These are phyloP conservation scores for Calycina herbarum DNA, from an alignment of 2,329 filamentous ascomycete genomes.

Conservation along the genomic window DNA sequence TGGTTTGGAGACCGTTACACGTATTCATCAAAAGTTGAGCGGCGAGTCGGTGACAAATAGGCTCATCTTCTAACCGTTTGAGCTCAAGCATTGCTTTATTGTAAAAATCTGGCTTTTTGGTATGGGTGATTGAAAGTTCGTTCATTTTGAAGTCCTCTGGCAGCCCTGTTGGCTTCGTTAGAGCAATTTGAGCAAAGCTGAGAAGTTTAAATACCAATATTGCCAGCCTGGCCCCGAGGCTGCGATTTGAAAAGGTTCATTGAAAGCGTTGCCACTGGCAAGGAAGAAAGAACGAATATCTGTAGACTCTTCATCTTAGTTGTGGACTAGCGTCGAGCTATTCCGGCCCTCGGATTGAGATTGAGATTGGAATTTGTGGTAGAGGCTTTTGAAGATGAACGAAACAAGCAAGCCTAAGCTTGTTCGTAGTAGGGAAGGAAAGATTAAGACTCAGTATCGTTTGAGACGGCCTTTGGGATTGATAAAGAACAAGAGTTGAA, in stretches of 20 bases:
- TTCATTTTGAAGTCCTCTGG: conserved; percentile 4
- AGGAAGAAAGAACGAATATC: not conserved
- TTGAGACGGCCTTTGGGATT: not conserved
- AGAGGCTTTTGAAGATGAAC: not conserved
- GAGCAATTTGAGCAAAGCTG: not conserved
- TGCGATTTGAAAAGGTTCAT: not conserved
- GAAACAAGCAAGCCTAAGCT: not conserved
- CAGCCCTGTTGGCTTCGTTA: not conserved
- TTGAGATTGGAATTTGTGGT: not conserved
- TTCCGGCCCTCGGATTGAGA: not conserved
- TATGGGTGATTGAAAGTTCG: conserved; percentile 13
- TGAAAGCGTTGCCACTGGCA: not conserved
- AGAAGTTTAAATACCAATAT: not conserved
- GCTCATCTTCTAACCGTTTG: conserved; percentile 35
- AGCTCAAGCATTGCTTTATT: conserved; percentile 37
- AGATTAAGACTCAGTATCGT: not conserved
- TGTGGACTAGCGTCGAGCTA: not conserved
- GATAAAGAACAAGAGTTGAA: not conserved
- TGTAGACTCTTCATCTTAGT: not conserved
- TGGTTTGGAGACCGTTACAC: conserved; percentile 34
- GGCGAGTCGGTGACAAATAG: conserved; percentile 37
- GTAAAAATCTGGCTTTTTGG: conserved; percentile 33
- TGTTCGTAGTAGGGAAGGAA: not conserved
- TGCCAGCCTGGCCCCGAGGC: not conserved
- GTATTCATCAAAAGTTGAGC: conserved; percentile 38